phyloP scores from a whole-genome alignment of 179 eudicot species.

The Carnegiea gigantea region DNA sequence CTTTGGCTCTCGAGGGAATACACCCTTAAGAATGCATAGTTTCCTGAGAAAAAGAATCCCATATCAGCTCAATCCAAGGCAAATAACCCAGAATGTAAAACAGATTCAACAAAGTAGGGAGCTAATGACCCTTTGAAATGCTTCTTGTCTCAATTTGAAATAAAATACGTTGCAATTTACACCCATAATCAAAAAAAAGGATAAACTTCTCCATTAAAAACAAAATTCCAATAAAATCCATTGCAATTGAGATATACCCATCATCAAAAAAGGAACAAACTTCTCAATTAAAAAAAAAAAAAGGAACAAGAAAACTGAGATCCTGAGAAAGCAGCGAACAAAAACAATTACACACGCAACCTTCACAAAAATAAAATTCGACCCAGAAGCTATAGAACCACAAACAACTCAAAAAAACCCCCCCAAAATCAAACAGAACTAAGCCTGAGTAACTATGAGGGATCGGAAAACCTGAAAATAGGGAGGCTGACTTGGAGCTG shows the following conservation, averaged over 20 bases:
- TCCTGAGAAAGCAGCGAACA: neutral
- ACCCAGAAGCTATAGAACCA: neutral
- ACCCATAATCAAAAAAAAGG: neutral
- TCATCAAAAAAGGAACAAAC: neutral
- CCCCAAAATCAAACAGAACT: neutral
- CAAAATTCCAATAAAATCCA: neutral
- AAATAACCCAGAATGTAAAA: neutral
- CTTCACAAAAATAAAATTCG: neutral
- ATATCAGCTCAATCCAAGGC: neutral
- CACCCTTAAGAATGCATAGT: conserved; percentile 84
- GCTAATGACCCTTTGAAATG: neutral
- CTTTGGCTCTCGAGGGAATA: conserved; percentile 91
- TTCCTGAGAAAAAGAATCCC: conserved; percentile 41
- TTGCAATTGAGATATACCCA: neutral
- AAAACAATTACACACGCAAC: neutral
- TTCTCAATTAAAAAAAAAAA: neutral
- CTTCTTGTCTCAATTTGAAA: neutral
- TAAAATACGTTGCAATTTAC: neutral
- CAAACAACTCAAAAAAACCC: neutral
- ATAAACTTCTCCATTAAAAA: too few species aligned
- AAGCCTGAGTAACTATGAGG: neutral
- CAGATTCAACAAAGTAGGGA: neutral
- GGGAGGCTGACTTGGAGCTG: conserved; percentile 73
- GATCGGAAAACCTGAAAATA: conserved; percentile 56
- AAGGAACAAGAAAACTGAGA: neutral